A percentile compares a stretch with the other conserved stretches of the same genome.
Conservation (phyloP, 2,329 filamentous ascomycete species). For the Remersonia thermophila region DNA sequence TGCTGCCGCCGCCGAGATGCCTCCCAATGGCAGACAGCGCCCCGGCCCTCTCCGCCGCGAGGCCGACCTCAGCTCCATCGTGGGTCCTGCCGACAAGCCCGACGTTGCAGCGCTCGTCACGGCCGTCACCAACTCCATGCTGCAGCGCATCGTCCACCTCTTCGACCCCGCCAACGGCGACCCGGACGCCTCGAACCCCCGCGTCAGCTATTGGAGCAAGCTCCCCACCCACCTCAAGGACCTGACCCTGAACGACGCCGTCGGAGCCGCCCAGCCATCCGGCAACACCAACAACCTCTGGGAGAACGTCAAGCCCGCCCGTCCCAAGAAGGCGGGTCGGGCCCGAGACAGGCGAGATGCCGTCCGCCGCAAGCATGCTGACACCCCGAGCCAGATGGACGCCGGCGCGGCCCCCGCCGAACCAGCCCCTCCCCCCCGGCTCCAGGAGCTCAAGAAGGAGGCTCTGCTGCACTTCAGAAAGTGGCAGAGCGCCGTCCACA, state of each 20-base stretch:
- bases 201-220: conserved; percentile 20
- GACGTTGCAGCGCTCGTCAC: conserved; percentile 40
- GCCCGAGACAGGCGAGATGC: conserved; percentile 6
- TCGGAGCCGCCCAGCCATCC: not conserved
- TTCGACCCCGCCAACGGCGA: conserved; percentile 34
- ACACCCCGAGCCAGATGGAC: conserved; percentile 20
- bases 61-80: conserved; percentile 38
- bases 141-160: conserved; percentile 36
- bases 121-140: conserved; percentile 43
- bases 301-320: conserved; percentile 14
- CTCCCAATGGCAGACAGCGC: conserved; percentile 25
- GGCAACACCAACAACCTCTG: conserved; percentile 6
- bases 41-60: conserved; percentile 28
- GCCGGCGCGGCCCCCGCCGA: not conserved
- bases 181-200: conserved; percentile 19
- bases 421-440: conserved; percentile 14
- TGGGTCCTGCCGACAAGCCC: conserved; percentile 35
- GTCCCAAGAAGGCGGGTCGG: conserved; percentile 11
- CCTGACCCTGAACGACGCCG: conserved; percentile 9
- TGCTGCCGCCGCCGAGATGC: conserved; percentile 23
- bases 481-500: conserved; percentile 62
- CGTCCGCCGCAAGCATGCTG: not conserved
- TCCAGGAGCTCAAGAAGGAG: conserved; percentile 54
- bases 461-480: conserved; percentile 62
- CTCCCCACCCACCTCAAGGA: conserved; percentile 22